Conservation (phyloP, 352 stramenopile genomes). For the Aphanomyces cochlioides region DNA sequence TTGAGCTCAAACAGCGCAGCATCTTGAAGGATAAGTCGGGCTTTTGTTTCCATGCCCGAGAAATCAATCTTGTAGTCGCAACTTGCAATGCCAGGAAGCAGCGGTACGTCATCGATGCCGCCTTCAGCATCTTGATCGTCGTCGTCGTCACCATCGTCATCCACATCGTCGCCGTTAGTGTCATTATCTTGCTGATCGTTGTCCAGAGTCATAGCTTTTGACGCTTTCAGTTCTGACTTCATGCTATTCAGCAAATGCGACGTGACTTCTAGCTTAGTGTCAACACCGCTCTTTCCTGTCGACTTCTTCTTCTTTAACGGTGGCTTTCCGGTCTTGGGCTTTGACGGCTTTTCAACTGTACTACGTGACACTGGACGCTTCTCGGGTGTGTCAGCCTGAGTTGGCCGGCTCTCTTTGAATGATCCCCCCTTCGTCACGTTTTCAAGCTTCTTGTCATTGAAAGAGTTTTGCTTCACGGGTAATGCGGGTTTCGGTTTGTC, state of each 20-base stretch:
- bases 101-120: not conserved
- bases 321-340: conserved; percentile 39
- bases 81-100: not conserved
- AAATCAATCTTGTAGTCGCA: conserved; percentile 44
- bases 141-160: not conserved
- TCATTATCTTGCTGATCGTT: conserved; percentile 5
- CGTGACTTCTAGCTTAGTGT: conserved; percentile 38
- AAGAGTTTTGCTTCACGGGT: conserved; percentile 23
- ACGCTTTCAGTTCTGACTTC: conserved; percentile 63
- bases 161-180: not conserved
- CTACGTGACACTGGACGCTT: conserved; percentile 39
- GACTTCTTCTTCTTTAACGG: conserved; percentile 38
- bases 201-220: conserved; percentile 35
- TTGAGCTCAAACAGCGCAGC: conserved; percentile 71
- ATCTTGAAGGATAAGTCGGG: conserved; percentile 66
- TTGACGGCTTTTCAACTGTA: conserved; percentile 41
- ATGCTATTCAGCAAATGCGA: conserved; percentile 61
- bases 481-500: conserved; percentile 28
- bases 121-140: not conserved
- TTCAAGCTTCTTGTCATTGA: conserved; percentile 31
- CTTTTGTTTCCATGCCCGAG: conserved; percentile 68
- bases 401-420: conserved; percentile 2
- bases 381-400: not conserved
- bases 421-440: not conserved
- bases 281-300: conserved; percentile 46